A percentile compares a stretch with the other conserved stretches of the same genome.
These are phyloP conservation scores for Gentiana straminea DNA, from an alignment of 257 asterid genomes.

Conservation along the genomic window DNA sequence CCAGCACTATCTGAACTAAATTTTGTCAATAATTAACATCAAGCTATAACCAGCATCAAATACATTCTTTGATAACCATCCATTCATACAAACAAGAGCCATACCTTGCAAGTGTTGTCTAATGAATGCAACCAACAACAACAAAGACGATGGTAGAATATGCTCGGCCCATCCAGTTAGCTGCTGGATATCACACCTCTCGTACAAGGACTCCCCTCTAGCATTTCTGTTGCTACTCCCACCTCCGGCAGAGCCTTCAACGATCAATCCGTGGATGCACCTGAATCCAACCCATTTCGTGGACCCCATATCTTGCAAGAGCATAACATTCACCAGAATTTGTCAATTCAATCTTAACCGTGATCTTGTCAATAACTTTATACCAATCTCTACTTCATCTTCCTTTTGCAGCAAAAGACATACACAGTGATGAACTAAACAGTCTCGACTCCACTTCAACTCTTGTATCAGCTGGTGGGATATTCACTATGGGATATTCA, in stretches of 20 bases:
- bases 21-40: neutral
- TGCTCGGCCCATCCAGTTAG: constrained; percentile 85
- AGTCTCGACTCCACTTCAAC: no score
- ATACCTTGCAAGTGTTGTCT: constrained; percentile 94
- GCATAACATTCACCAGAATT: no score
- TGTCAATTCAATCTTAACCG: no score
- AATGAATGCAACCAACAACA: constrained; percentile 72
- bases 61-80: no score
- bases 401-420: no score
- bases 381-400: no score
- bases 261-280: constrained; percentile 3
- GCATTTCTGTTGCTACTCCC: constrained; percentile 1
- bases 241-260: constrained; percentile 1
- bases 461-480: no score
- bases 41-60: no score
- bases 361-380: no score
- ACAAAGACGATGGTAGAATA: constrained; percentile 75
- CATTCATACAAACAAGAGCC: no score
- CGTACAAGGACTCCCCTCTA: constrained; percentile 36
- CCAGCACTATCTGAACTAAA: neutral
- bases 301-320: neutral
- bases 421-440: no score
- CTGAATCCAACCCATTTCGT: constrained; percentile 9
- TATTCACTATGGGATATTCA: no score
- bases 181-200: constrained; percentile 71